A percentile compares a stretch with the other conserved stretches of the same genome.
These are phyloP conservation scores for Scedosporium dehoogii DNA, from an alignment of 2,329 filamentous ascomycete genomes.

Conservation along the genomic window DNA sequence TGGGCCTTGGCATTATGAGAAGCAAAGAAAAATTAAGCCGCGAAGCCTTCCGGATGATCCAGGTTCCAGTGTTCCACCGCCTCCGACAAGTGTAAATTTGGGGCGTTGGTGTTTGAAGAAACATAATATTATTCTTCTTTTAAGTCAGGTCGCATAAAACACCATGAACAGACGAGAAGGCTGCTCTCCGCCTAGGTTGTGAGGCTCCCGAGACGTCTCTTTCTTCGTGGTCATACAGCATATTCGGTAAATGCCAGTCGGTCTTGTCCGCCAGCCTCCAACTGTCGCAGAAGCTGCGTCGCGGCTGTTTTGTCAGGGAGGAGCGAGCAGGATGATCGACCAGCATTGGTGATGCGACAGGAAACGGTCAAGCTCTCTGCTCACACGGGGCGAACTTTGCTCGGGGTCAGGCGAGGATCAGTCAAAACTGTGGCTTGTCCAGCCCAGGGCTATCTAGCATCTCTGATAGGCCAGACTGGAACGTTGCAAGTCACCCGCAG, in stretches of 20 bases:
- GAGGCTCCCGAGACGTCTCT: neutral
- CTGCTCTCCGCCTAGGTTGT: neutral
- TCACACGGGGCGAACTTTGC: neutral
- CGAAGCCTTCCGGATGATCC: neutral
- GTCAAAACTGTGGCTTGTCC: neutral
- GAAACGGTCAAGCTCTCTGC: neutral
- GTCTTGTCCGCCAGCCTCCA: neutral
- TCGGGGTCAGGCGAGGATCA: constrained; percentile 1
- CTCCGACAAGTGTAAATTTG: too few species aligned
- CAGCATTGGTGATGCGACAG: constrained; percentile 4
- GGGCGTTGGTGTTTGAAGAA: neutral
- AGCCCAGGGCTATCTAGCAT: neutral
- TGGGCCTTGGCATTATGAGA: neutral
- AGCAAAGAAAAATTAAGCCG: neutral
- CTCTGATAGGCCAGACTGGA: neutral
- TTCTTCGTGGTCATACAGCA: neutral
- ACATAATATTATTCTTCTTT: neutral
- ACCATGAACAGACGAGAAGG: neutral
- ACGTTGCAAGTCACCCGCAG: neutral
- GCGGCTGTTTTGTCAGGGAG: constrained; percentile 3
- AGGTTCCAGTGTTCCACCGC: neutral
- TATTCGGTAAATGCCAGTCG: neutral
- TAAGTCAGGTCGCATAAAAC: neutral
- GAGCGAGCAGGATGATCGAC: neutral
- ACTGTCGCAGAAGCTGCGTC: constrained; percentile 1